These are phyloP conservation scores for Taphrina sp. DNA, from an alignment of 1,139 yeast species.

Conservation along the genomic window DNA sequence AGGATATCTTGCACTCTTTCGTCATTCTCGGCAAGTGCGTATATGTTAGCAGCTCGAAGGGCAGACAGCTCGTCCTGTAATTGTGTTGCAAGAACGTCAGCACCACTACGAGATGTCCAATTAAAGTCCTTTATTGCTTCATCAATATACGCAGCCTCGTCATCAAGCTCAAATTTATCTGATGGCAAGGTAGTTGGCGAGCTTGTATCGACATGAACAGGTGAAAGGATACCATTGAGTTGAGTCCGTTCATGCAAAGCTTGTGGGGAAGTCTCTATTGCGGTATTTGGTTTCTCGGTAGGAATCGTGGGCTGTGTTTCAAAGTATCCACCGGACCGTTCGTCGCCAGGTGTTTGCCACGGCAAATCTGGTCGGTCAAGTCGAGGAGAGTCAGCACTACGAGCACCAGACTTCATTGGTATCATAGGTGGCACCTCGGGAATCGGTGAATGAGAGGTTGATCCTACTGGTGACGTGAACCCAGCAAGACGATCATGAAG, in stretches of 20 bases:
- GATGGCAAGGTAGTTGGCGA: neutral
- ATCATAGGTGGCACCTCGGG: constrained; percentile 8
- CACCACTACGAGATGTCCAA: constrained; percentile 68
- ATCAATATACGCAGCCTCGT: constrained; percentile 29
- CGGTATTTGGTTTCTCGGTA: neutral
- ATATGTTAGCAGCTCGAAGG: constrained; percentile 54
- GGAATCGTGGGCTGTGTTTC: neutral
- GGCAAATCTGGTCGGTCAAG: constrained; percentile 15
- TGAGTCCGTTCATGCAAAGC: neutral
- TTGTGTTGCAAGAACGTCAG: constrained; percentile 56
- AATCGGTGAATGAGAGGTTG: neutral
- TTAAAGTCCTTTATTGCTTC: constrained; percentile 59
- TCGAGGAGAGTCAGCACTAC: constrained; percentile 1
- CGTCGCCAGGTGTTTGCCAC: constrained; percentile 2
- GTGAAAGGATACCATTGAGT: neutral
- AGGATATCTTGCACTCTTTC: constrained; percentile 50
- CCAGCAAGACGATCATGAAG: constrained; percentile 9
- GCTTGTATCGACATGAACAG: neutral
- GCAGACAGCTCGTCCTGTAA: constrained; percentile 60
- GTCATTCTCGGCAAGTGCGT: constrained; percentile 51
- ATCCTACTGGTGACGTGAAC: constrained; percentile 2
- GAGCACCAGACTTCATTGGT: constrained; percentile 21
- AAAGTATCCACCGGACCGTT: neutral
- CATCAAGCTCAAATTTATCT: constrained; percentile 3
- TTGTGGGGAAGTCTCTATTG: neutral